Conservation (phyloP, 495 filamentous ascomycete genomes). For the Talaromyces wortmannii region DNA sequence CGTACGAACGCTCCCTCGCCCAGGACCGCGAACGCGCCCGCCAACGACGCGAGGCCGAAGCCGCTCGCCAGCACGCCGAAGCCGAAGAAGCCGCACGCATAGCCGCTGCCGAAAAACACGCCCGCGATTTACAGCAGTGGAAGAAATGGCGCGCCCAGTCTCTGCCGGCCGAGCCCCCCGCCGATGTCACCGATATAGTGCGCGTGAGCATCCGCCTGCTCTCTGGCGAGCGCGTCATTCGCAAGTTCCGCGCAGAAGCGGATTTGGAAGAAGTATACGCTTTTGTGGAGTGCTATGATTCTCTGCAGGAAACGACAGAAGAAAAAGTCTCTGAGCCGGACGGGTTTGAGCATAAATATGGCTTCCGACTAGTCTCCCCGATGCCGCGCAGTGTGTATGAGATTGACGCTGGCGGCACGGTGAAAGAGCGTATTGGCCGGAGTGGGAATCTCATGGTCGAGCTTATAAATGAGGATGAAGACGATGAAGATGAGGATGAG, state of each 20-base stretch:
- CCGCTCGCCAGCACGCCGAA: conserved; percentile 54
- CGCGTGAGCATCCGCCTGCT: conserved; percentile 76
- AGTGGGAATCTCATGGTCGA: conserved; percentile 90
- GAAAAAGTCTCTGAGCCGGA: conserved; percentile 45
- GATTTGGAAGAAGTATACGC: conserved; percentile 87
- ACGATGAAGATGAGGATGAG: conserved; percentile 33
- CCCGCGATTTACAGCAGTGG: conserved; percentile 62
- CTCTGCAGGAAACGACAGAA: conserved; percentile 34
- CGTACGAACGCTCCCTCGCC: conserved; percentile 86
- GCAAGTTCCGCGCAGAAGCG: conserved; percentile 58
- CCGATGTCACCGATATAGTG: conserved; percentile 60
- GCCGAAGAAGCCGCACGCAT: conserved; percentile 55
- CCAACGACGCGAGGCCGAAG: conserved; percentile 66
- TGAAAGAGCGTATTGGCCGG: conserved; percentile 67
- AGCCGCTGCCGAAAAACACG: conserved; percentile 52
- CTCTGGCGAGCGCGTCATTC: conserved; percentile 63
- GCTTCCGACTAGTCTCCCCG: conserved; percentile 72
- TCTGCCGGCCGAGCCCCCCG: conserved; percentile 60
- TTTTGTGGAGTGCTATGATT: conserved; percentile 87
- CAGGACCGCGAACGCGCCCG: conserved; percentile 77
- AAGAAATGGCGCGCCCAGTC: conserved; percentile 67
- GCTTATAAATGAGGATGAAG: conserved; percentile 49
- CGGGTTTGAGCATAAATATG: conserved; percentile 70
- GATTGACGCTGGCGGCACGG: conserved; percentile 52
- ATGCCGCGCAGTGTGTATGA: conserved; percentile 77